phyloP scores from a whole-genome alignment of 1,284 basidiomycete species.

The Cutaneotrichosporon sp. region DNA sequence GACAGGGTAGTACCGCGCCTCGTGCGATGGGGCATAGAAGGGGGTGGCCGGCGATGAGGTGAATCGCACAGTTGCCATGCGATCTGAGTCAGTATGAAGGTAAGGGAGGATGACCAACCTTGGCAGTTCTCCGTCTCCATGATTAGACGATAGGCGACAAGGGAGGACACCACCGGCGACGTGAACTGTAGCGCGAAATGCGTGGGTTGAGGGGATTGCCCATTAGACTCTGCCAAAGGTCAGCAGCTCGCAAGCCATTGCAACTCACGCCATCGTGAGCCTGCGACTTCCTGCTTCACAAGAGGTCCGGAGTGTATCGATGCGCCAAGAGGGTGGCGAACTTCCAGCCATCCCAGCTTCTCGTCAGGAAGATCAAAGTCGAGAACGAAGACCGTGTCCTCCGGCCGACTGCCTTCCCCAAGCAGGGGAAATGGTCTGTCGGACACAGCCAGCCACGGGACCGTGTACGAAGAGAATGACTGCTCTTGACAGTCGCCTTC shows the following conservation, averaged over 20 bases:
- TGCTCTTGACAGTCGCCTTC: slow-evolving; percentile 7
- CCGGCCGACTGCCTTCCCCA: slow-evolving; percentile 39
- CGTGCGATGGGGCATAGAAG: slow-evolving; percentile 42
- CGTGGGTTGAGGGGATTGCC: neutral
- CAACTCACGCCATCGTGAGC: neutral
- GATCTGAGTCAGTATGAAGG: slow-evolving; percentile 11
- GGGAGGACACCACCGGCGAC: neutral
- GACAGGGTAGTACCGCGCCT: slow-evolving; percentile 71
- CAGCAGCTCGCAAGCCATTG: neutral
- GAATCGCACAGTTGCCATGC: slow-evolving; percentile 28
- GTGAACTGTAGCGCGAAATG: slow-evolving; percentile 6
- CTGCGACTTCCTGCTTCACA: neutral
- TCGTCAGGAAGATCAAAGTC: slow-evolving; percentile 9
- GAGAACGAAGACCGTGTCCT: slow-evolving; percentile 31
- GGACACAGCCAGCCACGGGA: slow-evolving; percentile 25
- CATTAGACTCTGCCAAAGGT: neutral
- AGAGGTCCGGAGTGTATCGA: neutral
- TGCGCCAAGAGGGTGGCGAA: neutral
- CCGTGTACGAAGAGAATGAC: neutral
- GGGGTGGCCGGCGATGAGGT: slow-evolving; percentile 30
- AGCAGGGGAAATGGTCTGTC: slow-evolving; percentile 38
- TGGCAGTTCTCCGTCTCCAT: slow-evolving; percentile 10
- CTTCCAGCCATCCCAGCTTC: neutral
- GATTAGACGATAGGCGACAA: slow-evolving; percentile 16
- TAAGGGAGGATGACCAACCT: slow-evolving; percentile 16